Evolutionary conservation across 768 basidiomycete genomes (phyloP).

Genomic region (Suillus clintonianus): DNA sequence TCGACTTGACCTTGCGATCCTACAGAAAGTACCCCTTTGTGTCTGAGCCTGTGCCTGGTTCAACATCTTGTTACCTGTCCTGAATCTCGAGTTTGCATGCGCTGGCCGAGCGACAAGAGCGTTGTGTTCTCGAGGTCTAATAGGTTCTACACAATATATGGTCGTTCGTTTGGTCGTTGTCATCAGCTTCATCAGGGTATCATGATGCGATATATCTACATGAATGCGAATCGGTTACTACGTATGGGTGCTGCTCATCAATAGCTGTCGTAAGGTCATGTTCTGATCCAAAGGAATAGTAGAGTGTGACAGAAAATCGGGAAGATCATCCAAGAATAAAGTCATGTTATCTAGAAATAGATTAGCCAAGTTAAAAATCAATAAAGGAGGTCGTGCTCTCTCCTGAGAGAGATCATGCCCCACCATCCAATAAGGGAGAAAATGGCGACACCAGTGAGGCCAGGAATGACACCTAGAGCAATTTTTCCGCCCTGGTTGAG

Average conservation of each 20-base stretch:
- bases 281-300: background rate
- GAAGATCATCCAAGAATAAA: background rate
- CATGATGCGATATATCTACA: conserved; percentile 2
- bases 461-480: conserved; percentile 68
- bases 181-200: background rate
- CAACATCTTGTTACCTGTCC: background rate
- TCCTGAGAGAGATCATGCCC: conserved; percentile 18
- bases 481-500: conserved; percentile 66
- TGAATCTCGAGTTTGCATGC: conserved; percentile 33
- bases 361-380: background rate
- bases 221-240: background rate
- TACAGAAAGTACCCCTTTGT: too few relatives aligned
- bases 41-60: background rate
- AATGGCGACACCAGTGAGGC: conserved; percentile 61
- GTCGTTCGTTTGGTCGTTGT: background rate
- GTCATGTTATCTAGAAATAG: background rate
- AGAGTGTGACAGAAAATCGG: background rate
- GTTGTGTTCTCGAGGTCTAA: conserved; percentile 87
- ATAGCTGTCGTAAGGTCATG: background rate
- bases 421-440: conserved; percentile 43
- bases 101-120: conserved; percentile 76
- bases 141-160: background rate
- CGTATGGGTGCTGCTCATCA: background rate
- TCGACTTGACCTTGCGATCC: too few relatives aligned
- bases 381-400: background rate